Evolutionary conservation across 192 early-diverging fungal genomes (phyloP).

Genomic region (Coemansia sp.): DNA sequence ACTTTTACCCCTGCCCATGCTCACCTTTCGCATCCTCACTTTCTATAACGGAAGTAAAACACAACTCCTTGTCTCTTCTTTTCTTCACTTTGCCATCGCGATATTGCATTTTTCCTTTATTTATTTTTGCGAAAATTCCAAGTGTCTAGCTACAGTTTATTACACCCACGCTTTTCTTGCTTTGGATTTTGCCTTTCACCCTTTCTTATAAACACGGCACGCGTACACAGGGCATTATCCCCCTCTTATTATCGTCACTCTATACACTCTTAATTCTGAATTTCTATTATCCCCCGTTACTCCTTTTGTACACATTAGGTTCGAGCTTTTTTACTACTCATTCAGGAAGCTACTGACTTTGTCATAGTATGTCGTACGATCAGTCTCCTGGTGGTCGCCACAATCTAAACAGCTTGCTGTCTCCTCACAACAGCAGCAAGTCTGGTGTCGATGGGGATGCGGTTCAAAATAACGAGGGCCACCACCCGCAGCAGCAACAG

Average conservation of each 20-base stretch:
- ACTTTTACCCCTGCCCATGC: background rate
- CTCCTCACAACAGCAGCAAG: constrained; percentile 24
- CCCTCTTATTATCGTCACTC: background rate
- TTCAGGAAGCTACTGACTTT: constrained; percentile 9
- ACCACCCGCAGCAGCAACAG: constrained; percentile 1
- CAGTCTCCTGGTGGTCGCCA: constrained; percentile 36
- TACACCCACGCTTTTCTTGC: no score
- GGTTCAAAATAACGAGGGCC: constrained; percentile 19
- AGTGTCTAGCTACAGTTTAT: no score
- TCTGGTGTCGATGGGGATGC: constrained; percentile 15
- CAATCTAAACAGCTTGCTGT: constrained; percentile 45
- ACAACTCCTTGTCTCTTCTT: constrained; percentile 8
- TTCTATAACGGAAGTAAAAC: no score
- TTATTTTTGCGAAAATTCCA: no score
- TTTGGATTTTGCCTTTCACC: background rate
- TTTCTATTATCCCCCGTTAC: background rate
- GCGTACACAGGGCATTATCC: background rate
- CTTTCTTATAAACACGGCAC: background rate
- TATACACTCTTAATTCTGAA: constrained; percentile 3
- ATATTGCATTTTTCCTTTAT: no score
- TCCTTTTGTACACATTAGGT: background rate
- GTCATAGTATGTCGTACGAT: constrained; percentile 45
- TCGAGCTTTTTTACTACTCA: background rate
- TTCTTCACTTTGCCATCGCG: no score
- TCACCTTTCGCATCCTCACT: no score